phyloP scores from a whole-genome alignment of 495 filamentous ascomycete genomes.

The Amphirosellinia nigrospora region DNA sequence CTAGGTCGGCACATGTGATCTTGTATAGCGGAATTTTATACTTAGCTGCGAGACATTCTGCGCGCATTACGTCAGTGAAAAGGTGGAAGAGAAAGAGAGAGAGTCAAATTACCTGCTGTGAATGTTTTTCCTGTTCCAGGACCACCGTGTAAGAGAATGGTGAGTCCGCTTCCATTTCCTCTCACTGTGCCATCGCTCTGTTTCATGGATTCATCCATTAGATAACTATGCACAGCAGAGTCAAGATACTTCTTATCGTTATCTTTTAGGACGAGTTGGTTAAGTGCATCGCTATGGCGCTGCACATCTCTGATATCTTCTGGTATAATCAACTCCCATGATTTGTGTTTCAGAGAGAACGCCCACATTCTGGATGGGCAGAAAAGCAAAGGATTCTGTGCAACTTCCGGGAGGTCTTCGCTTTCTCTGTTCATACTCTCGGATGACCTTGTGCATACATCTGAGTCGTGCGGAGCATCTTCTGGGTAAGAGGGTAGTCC shows the following conservation, averaged over 20 bases:
- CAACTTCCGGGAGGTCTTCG: neutral
- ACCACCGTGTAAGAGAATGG: neutral
- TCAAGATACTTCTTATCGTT: neutral
- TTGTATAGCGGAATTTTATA: neutral
- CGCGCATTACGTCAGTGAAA: neutral
- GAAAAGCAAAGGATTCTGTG: neutral
- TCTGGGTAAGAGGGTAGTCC: neutral
- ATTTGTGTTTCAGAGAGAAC: slow-evolving; percentile 1
- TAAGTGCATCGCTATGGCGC: neutral
- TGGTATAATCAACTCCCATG: neutral
- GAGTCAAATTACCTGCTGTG: neutral
- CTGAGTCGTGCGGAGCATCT: neutral
- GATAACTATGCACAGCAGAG: neutral
- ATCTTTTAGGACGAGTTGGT: neutral
- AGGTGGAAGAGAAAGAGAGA: neutral
- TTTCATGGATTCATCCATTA: neutral
- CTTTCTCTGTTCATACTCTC: no score
- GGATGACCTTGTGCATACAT: neutral
- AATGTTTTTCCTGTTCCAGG: slow-evolving; percentile 1
- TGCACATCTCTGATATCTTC: neutral
- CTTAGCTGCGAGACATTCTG: slow-evolving; percentile 4
- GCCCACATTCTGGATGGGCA: slow-evolving; percentile 4
- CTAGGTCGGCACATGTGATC: slow-evolving; percentile 9
- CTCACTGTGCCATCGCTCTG: neutral
- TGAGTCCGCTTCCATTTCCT: neutral